A percentile compares a stretch with the other conserved stretches of the same genome.
phyloP scores from a whole-genome alignment of 1,139 yeast species.

The Taphrina confusa region DNA sequence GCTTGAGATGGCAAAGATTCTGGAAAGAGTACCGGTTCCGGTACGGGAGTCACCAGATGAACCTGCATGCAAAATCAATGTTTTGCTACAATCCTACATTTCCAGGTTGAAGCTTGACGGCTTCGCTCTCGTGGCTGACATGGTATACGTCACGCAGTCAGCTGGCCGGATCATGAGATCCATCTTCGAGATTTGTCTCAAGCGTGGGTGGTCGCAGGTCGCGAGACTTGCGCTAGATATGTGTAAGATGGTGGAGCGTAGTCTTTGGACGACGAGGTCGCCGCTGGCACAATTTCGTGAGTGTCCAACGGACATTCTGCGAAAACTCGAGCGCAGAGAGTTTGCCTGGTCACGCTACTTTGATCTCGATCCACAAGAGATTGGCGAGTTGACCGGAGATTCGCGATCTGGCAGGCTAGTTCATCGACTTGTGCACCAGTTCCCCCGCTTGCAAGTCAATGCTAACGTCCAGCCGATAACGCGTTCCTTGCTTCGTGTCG shows the following conservation, averaged over 20 bases:
- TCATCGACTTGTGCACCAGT: conserved; percentile 63
- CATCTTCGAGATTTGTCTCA: conserved; percentile 71
- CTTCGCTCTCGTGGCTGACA: conserved; percentile 87
- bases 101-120: conserved; percentile 77
- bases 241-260: conserved; percentile 75
- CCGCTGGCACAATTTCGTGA: conserved; percentile 80
- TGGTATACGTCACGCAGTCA: conserved; percentile 89
- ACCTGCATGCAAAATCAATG: conserved; percentile 75
- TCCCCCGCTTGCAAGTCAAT: conserved; percentile 64
- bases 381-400: conserved; percentile 77
- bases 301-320: conserved; percentile 69
- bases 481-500: conserved; percentile 63
- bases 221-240: conserved; percentile 62
- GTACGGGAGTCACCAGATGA: conserved; percentile 71
- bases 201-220: conserved; percentile 70
- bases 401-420: conserved; percentile 67
- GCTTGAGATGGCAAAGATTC: conserved; percentile 67
- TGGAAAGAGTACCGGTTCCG: conserved; percentile 83
- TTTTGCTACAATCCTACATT: conserved; percentile 79
- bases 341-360: conserved; percentile 82
- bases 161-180: conserved; percentile 90
- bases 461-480: conserved; percentile 78
- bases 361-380: conserved; percentile 67
- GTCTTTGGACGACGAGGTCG: conserved; percentile 82
- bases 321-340: conserved; percentile 75